Conservation (phyloP, 129 eudicot species). For the Tanacetum coccineum region DNA sequence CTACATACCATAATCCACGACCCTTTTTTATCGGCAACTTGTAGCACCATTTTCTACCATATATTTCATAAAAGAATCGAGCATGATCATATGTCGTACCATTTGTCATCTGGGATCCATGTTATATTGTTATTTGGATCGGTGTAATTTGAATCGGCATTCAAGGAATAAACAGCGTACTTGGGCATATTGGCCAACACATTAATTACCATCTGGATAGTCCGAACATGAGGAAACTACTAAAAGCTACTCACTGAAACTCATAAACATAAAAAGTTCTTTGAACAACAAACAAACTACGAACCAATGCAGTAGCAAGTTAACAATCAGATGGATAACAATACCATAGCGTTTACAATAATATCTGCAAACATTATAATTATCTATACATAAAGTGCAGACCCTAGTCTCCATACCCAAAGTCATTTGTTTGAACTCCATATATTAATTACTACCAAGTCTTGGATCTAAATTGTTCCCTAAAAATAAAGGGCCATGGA, state of each 20-base stretch:
- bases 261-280: too few species aligned
- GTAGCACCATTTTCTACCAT: too few species aligned
- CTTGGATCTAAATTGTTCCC: background rate
- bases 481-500: background rate
- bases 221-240: too few species aligned
- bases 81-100: slow-evolving; percentile 26
- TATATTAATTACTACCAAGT: background rate
- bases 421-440: background rate
- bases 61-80: slow-evolving; percentile 30
- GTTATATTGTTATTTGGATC: slow-evolving; percentile 44
- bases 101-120: slow-evolving; percentile 43
- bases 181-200: too few species aligned
- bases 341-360: slow-evolving; percentile 2
- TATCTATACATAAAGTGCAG: slow-evolving; percentile 11
- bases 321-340: too few species aligned
- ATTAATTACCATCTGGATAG: too few species aligned
- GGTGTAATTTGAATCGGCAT: slow-evolving; percentile 37
- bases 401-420: background rate
- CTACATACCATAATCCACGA: too few species aligned
- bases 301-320: too few species aligned
- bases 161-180: too few species aligned
- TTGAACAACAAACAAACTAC: too few species aligned
- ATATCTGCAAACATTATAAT: background rate
- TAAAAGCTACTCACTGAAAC: too few species aligned
- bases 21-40: too few species aligned